phyloP scores from a whole-genome alignment of 306 rosid genomes.

The Vicia faba region DNA sequence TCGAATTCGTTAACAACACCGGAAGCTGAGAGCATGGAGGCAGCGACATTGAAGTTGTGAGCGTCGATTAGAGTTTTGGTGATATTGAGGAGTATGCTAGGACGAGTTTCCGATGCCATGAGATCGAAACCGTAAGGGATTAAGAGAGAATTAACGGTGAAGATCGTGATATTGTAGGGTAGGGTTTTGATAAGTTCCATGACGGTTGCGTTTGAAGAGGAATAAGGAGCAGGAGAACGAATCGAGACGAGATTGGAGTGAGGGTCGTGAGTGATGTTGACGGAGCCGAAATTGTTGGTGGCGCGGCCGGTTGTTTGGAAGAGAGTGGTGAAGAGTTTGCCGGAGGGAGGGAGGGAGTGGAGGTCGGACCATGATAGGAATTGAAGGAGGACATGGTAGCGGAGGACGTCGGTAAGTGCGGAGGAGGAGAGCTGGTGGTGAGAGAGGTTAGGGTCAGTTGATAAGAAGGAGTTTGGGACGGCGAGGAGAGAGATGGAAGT shows the following conservation, averaged over 20 bases:
- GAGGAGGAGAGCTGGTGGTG: constrained; percentile 59
- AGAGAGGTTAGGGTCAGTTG: constrained; percentile 42
- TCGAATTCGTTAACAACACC: constrained; percentile 91
- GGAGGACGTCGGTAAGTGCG: constrained; percentile 78
- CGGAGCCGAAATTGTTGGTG: constrained; percentile 70
- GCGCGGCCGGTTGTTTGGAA: constrained; percentile 97
- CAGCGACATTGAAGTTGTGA: constrained; percentile 88
- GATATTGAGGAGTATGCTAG: constrained; percentile 73
- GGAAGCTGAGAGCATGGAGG: constrained; percentile 82
- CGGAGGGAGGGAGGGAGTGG: constrained; percentile 64
- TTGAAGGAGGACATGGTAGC: constrained; percentile 90
- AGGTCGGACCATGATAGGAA: constrained; percentile 78
- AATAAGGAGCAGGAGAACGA: constrained; percentile 62
- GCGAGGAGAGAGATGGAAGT: constrained; percentile 84
- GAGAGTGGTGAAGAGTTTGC: constrained; percentile 86
- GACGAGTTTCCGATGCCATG: constrained; percentile 86
- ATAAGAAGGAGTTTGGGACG: constrained; percentile 72
- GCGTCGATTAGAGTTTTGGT: constrained; percentile 73
- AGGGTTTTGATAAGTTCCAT: constrained; percentile 60
- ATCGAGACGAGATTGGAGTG: constrained; percentile 49
- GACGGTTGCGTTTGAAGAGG: constrained; percentile 75
- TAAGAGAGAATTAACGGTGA: constrained; percentile 70
- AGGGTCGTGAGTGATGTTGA: constrained; percentile 76
- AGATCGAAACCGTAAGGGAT: constrained; percentile 81
- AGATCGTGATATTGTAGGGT: constrained; percentile 84